Percentiles rank a stretch among this genome's conserved stretches.
phyloP scores from a whole-genome alignment of 345 rosid species.

The Dipteronia sinensis region DNA sequence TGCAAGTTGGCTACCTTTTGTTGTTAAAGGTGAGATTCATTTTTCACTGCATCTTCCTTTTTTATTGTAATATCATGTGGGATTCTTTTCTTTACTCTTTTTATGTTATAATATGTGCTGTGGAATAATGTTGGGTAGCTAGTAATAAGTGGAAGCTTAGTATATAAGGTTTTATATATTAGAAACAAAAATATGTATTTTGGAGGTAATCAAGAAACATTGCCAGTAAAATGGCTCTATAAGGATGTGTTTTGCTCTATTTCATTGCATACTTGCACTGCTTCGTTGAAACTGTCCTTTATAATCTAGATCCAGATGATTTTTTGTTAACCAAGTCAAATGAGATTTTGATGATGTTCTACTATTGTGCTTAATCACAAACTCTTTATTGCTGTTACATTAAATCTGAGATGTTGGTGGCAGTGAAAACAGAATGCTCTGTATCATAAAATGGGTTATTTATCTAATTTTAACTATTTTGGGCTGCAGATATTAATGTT shows the following conservation, averaged over 20 bases:
- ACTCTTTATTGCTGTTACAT: too few species aligned
- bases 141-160: background rate
- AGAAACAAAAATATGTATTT: background rate
- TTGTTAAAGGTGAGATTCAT: background rate
- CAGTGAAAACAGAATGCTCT: too few species aligned
- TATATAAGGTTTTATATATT: background rate
- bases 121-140: background rate
- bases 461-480: too few species aligned
- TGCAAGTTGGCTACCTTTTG: background rate
- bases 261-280: background rate
- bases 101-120: background rate
- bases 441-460: too few species aligned
- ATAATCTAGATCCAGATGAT: background rate
- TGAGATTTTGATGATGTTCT: background rate
- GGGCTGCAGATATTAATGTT: too few species aligned
- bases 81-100: background rate
- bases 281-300: background rate
- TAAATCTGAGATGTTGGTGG: too few species aligned
- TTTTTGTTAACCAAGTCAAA: background rate
- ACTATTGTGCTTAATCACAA: background rate
- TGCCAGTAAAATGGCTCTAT: background rate
- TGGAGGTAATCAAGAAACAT: background rate
- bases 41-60: background rate
- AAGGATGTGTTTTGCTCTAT: background rate
- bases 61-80: background rate